Base-by-base conservation (phyloP, 2,329 filamentous ascomycete genomes). In the Calonectria henricotiae region DNA sequence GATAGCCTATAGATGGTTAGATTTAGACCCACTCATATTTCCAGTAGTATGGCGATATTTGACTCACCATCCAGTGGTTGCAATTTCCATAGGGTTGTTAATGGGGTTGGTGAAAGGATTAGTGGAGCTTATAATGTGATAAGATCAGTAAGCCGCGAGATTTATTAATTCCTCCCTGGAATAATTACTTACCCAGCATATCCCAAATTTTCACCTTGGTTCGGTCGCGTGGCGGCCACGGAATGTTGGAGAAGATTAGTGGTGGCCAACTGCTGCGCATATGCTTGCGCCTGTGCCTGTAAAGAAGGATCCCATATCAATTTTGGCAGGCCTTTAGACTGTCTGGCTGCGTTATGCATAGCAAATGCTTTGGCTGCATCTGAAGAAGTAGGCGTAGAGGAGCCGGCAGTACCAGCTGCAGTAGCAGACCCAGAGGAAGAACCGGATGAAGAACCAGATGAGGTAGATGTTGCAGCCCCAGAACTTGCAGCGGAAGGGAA, bases 131-230 rank as follows among this genome's bases (percentile, higher is more conserved):
- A 4, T 5, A 9, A 27, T 46, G 8, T 17, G 12, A 20, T n/a
- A 20, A 20, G 8, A 6, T 5, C 15, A 9, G n/a, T 6, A n/a
- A 2, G 15, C 41, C 17, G 17, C 20, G 20, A 20, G 20, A 20
- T 25, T 5, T 12, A 15, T 25, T 23, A 8, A 7, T 37, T 12
- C 2, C 15, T 27, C 7, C 8, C 8, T 3, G 2, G 8, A 3
- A 15, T 2, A 37, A 30, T 39, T 11, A 61, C 68, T 37, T 49
- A 69, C 72, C 49, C 70, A 12, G 60, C 70, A n/a, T 73, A 78
- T 2, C 70, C 76, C 5, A 78, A 23, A 1, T 78, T 78, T 41
- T 78, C 76, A 0, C 76, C 76, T 39, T 78, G 74, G 4, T 72
- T 71, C 0, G 70, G 70, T 2, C 76, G 68, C 0, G 69, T 41